These are phyloP conservation scores for Tolypocladium ophioglossoides DNA, from an alignment of 2,329 filamentous ascomycete genomes.

Conservation along the genomic window DNA sequence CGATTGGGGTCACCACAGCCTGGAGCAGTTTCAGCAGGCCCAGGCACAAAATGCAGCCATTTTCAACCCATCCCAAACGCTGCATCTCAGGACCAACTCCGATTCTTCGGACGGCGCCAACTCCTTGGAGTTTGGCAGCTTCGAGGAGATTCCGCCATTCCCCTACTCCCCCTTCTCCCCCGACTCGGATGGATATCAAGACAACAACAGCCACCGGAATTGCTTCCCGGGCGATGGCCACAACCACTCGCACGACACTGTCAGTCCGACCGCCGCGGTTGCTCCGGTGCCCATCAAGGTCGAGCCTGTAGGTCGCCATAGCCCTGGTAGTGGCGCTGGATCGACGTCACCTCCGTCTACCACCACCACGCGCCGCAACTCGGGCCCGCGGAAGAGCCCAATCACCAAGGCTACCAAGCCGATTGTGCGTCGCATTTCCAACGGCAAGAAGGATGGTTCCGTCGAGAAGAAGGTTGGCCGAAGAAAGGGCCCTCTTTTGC, in stretches of 20 bases:
- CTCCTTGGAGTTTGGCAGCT: conserved; percentile 63
- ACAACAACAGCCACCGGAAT: conserved; percentile 48
- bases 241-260: conserved; percentile 37
- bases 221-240: conserved; percentile 49
- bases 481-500: conserved; percentile 78
- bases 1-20: conserved; percentile 59
- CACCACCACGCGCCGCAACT: conserved; percentile 51
- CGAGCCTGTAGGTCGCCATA: conserved; percentile 40
- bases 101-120: conserved; percentile 68
- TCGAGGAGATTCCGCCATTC: conserved; percentile 64
- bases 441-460: conserved; percentile 67
- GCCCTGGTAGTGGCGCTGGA: conserved; percentile 50
- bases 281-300: conserved; percentile 62
- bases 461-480: conserved; percentile 88
- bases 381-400: conserved; percentile 64
- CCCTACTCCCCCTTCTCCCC: conserved; percentile 75
- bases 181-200: conserved; percentile 63
- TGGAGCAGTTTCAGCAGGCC: conserved; percentile 46
- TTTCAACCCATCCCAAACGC: conserved; percentile 83
- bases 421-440: conserved; percentile 68
- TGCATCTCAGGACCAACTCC: conserved; percentile 79
- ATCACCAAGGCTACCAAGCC: conserved; percentile 73
- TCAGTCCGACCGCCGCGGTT: conserved; percentile 59
- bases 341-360: conserved; percentile 52
- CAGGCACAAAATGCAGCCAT: conserved; percentile 54